A percentile compares a stretch with the other conserved stretches of the same genome.
These are phyloP conservation scores for Pestalotiopsis sp. DNA, from an alignment of 2,329 filamentous ascomycete species.

Conservation along the genomic window DNA sequence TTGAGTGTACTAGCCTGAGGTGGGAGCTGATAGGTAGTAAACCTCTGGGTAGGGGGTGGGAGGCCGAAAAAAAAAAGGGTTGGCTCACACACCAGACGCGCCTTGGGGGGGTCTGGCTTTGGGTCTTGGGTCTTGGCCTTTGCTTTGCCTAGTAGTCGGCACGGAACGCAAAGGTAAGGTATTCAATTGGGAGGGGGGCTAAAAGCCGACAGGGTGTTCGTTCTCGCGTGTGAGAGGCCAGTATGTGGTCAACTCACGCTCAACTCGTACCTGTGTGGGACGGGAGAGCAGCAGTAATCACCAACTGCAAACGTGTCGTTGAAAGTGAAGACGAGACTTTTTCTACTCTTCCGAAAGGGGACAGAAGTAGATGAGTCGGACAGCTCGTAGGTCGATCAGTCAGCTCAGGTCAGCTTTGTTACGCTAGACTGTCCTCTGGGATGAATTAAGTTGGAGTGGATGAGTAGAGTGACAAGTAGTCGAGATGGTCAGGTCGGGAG, in stretches of 20 bases:
- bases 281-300: not conserved
- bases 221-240: not conserved
- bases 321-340: not conserved
- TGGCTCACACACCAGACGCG: conserved; percentile 6
- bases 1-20: not conserved
- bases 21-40: no score
- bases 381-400: not conserved
- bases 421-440: not conserved
- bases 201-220: conserved; percentile 8
- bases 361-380: not conserved
- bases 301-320: not conserved
- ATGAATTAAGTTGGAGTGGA: not conserved
- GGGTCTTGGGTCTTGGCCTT: not conserved
- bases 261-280: not conserved
- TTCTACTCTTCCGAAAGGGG: not conserved
- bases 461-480: not conserved
- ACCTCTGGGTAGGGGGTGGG: not conserved
- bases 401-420: not conserved
- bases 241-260: not conserved
- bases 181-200: not conserved
- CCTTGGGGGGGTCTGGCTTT: not conserved
- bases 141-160: not conserved
- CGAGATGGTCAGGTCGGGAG: not conserved
- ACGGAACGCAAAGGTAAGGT: not conserved
- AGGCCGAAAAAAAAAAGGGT: not conserved